Percentiles rank a stretch among this genome's conserved stretches.
Conservation (phyloP, 495 filamentous ascomycete species). For the Tuber calosporum region DNA sequence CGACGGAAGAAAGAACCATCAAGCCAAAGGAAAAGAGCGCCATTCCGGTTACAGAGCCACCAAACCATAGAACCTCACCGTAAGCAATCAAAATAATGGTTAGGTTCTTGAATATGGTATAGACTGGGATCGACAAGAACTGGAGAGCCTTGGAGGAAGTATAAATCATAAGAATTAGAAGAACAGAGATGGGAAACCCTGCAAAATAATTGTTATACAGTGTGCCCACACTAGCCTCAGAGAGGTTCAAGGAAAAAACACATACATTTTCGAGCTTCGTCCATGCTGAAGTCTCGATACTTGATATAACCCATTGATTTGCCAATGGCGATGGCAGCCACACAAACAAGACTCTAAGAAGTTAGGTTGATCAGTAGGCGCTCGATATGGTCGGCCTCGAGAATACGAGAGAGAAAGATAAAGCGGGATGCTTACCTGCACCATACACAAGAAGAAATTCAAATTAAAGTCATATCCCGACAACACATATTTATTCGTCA, state of each 20-base stretch:
- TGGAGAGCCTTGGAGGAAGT: constrained; percentile 93
- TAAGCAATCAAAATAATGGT: constrained; percentile 99
- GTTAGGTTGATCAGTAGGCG: constrained; percentile 24
- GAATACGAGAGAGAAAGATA: not conserved
- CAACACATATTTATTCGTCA: constrained; percentile 97
- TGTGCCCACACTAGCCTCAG: constrained; percentile 34
- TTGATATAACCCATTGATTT: constrained; percentile 78
- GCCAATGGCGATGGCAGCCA: constrained; percentile 74
- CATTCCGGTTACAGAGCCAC: constrained; percentile 80
- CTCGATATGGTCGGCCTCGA: not conserved
- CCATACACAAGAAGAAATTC: constrained; percentile 86
- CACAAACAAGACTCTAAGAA: constrained; percentile 77
- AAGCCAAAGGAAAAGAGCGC: constrained; percentile 92
- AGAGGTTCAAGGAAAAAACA: not conserved
- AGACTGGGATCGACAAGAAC: constrained; percentile 93
- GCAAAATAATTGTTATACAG: constrained; percentile 7
- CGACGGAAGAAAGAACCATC: constrained; percentile 91
- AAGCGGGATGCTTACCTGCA: constrained; percentile 63
- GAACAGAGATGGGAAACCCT: constrained; percentile 97
- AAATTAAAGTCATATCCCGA: constrained; percentile 87
- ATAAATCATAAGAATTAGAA: constrained; percentile 99
- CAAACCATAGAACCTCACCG: constrained; percentile 98
- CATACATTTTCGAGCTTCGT: constrained; percentile 84
- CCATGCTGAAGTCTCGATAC: constrained; percentile 80
- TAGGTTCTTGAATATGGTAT: constrained; percentile 99